Evolutionary conservation across 106 monocot species (phyloP), one percentile per base, ranked within the genome.

Genomic region (Phalaenopsis aphrodite): DNA sequence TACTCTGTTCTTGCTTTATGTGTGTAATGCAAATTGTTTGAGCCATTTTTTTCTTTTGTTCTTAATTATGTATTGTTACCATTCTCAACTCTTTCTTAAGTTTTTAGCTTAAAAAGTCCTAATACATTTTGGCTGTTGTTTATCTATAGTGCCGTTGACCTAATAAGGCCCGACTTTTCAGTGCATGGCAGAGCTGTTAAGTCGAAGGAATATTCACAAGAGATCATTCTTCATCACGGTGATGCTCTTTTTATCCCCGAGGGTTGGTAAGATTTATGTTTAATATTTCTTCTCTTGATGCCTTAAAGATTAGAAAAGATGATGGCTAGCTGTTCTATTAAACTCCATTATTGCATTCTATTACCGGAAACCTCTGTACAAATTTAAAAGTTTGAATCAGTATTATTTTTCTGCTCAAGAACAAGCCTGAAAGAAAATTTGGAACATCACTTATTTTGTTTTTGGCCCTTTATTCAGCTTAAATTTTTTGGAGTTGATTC

Each of bases 191-290:
- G 94, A 87, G 89, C 89, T 71, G 85, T 88, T 77, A 8, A 81
- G 69, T 87, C 76, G 2, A 76, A 82, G 69, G 87, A 94, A 45
- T 84, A 90, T 83, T 90, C 90, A 43, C 90, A 92, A 82, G 92
- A 83, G 75, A 77, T 84, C 23, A 73, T 89, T 87, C 90, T 98
- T 78, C 64, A 92, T 80, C 41, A 86, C 79, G 97, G 97, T 30
- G 97, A 98, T 87, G 90, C 90, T 79, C 85, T 98, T 78, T 98
- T 94, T 82, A 93, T 98, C 84, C 97, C 97, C 52, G 97, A 98
- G 88, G 97, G 97, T 83, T 98, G 97, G 97, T 94, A 94, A 86
- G 75, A 16, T 8, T 76, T 46, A 76, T 48, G 23, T 49, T 76
- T 48, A 12, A 3, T 24, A 23, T 24, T 49, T 49, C 43, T 41